A percentile compares a stretch with the other conserved stretches of the same genome.
phyloP scores from a whole-genome alignment of 2,329 filamentous ascomycete species.

The Hypoxylon sp. region DNA sequence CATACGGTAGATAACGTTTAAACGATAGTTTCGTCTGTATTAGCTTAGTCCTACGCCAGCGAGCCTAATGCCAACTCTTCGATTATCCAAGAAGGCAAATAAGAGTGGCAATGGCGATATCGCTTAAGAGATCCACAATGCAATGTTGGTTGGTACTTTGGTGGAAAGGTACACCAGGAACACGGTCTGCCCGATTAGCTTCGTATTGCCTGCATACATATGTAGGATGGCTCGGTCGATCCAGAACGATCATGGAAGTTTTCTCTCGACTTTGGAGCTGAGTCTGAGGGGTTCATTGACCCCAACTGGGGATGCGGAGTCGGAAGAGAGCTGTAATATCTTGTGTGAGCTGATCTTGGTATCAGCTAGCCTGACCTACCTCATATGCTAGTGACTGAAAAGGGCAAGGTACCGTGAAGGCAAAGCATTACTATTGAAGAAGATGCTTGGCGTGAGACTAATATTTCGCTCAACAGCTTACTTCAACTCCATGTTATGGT shows the following conservation, averaged over 20 bases:
- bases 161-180: constrained; percentile 14
- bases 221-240: constrained; percentile 19
- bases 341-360: background rate
- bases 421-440: background rate
- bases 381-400: constrained; percentile 3
- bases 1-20: constrained; percentile 6
- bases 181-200: constrained; percentile 16
- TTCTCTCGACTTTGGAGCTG: background rate
- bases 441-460: background rate
- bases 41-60: constrained; percentile 4
- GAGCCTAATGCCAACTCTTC: constrained; percentile 5
- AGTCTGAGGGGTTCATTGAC: constrained; percentile 1
- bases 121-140: constrained; percentile 9
- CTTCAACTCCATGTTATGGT: background rate
- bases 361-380: constrained; percentile 2
- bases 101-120: constrained; percentile 12
- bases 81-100: background rate
- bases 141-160: constrained; percentile 10
- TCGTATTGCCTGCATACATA: constrained; percentile 9
- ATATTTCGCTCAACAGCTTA: constrained; percentile 6
- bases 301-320: constrained; percentile 9
- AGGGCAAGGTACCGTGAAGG: background rate
- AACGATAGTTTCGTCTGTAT: background rate
- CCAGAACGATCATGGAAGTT: constrained; percentile 27
- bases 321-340: background rate